Evolutionary conservation across 2,329 filamentous ascomycete genomes (phyloP).

Genomic region (Curvularia sp.): DNA sequence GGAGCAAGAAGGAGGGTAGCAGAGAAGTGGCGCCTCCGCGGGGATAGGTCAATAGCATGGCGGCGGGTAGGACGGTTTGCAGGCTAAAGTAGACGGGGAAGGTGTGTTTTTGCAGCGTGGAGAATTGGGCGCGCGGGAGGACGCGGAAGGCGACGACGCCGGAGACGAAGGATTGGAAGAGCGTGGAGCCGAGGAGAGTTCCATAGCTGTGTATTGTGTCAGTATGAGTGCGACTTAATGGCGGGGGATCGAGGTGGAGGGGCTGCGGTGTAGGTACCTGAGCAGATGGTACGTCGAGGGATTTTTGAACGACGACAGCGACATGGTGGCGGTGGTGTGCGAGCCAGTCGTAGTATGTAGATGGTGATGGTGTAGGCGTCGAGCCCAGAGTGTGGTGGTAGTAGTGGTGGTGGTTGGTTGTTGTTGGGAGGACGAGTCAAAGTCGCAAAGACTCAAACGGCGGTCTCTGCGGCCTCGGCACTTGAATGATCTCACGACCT

Average conservation of each 20-base stretch:
- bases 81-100: constrained; percentile 91
- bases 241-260: constrained; percentile 11
- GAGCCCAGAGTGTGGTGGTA: neutral
- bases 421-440: neutral
- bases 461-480: constrained; percentile 18
- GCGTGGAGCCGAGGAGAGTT: constrained; percentile 81
- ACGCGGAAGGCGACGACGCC: constrained; percentile 78
- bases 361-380: constrained; percentile 1
- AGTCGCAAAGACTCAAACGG: constrained; percentile 1
- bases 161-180: constrained; percentile 84
- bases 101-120: constrained; percentile 74
- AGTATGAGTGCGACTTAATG: constrained; percentile 1
- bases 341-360: neutral
- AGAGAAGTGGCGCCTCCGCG: constrained; percentile 24
- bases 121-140: constrained; percentile 81
- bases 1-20: constrained; percentile 6
- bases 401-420: neutral
- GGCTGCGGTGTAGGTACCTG: constrained; percentile 59
- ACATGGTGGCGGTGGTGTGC: constrained; percentile 40
- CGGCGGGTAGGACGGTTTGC: constrained; percentile 75
- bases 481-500: constrained; percentile 36
- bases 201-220: constrained; percentile 69
- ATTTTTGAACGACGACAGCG: constrained; percentile 62
- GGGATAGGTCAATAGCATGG: constrained; percentile 82
- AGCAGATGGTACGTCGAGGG: constrained; percentile 78